A percentile compares a stretch with the other conserved stretches of the same genome.
These are phyloP conservation scores for Colletotrichum gigasporum DNA, from an alignment of 2,329 filamentous ascomycete species.

Conservation along the genomic window DNA sequence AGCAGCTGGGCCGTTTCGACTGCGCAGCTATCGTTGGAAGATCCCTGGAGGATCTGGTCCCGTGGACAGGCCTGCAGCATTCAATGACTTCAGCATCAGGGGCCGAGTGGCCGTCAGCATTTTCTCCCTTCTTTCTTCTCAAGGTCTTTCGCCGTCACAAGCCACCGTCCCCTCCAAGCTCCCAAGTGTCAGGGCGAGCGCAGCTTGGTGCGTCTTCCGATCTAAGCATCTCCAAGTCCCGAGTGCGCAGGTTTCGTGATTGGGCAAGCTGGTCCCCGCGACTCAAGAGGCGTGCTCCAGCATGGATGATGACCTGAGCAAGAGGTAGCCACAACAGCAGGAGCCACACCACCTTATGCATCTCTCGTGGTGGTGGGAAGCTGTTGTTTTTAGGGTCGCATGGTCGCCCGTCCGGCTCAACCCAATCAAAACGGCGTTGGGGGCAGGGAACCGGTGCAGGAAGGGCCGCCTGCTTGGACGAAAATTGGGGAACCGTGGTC, in stretches of 20 bases:
- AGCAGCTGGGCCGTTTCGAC: conserved; percentile 17
- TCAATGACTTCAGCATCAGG: conserved; percentile 5
- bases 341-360: conserved; percentile 26
- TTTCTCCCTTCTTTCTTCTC: neutral
- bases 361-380: neutral
- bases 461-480: conserved; percentile 21
- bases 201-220: conserved; percentile 6
- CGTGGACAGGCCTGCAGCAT: conserved; percentile 16
- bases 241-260: conserved; percentile 25
- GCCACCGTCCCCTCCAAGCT: conserved; percentile 1
- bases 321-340: conserved; percentile 21
- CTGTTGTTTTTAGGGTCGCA: conserved; percentile 5
- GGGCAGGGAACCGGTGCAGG: conserved; percentile 6
- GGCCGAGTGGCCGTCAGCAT: neutral
- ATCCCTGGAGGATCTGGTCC: conserved; percentile 17
- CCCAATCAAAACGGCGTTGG: conserved; percentile 6
- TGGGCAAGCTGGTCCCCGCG: conserved; percentile 10
- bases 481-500: neutral
- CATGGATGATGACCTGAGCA: conserved; percentile 11
- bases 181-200: neutral
- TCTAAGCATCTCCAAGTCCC: conserved; percentile 6
- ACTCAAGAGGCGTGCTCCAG: conserved; percentile 24
- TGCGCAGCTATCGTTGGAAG: conserved; percentile 20
- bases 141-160: conserved; percentile 8
- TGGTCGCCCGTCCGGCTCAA: neutral